Evolutionary conservation across 2,329 filamentous ascomycete species (phyloP).

Genomic region (Colletotrichum echinochloae): DNA sequence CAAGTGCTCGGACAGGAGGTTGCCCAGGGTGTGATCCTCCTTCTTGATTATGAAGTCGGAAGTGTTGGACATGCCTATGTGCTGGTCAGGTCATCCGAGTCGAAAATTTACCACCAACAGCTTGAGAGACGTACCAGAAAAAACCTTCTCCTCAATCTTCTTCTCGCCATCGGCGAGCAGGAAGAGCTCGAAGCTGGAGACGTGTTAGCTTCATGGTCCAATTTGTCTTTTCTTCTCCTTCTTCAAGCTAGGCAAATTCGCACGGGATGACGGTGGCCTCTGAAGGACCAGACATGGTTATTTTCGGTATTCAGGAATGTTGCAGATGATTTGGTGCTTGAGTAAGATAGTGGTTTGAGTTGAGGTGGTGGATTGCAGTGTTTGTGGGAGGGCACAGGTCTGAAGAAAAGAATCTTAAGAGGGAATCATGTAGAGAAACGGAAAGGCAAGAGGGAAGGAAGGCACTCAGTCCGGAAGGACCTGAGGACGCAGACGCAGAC

Average conservation of each 20-base stretch:
- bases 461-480: neutral
- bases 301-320: neutral
- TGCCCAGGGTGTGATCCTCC: conserved; percentile 95
- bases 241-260: conserved; percentile 2
- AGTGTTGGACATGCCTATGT: conserved; percentile 87
- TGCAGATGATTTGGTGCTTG: neutral
- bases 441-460: neutral
- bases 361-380: neutral
- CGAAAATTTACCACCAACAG: conserved; percentile 19
- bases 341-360: neutral
- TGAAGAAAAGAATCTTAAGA: neutral
- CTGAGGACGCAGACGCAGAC: neutral
- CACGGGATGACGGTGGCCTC: conserved; percentile 2
- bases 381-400: neutral
- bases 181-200: conserved; percentile 88
- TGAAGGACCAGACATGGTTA: neutral
- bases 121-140: conserved; percentile 77
- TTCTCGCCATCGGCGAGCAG: conserved; percentile 88
- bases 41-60: conserved; percentile 96
- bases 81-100: neutral
- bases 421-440: neutral
- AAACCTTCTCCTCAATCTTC: conserved; percentile 89
- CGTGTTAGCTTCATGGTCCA: neutral
- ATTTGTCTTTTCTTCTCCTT: neutral
- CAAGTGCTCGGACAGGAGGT: conserved; percentile 87